A percentile compares a stretch with the other conserved stretches of the same genome.
Evolutionary conservation across 352 stramenopile species (phyloP).

Genomic region (Globisporangium mamillatum): DNA sequence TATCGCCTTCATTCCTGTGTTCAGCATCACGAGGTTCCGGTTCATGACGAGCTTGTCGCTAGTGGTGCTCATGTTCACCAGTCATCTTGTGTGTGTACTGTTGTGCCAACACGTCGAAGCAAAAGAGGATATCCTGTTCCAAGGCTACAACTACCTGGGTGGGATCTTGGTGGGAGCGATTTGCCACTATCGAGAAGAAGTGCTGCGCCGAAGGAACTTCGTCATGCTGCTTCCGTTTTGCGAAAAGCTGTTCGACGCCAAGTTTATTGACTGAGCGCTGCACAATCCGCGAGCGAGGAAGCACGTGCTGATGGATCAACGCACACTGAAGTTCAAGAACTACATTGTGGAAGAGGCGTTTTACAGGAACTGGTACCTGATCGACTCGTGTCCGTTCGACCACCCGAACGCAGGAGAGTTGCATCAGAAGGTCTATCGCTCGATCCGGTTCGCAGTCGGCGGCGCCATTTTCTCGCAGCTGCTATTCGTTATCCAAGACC

Average conservation of each 20-base stretch:
- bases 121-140: neutral
- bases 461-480: constrained; percentile 37
- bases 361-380: constrained; percentile 45
- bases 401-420: constrained; percentile 37
- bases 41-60: neutral
- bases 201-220: neutral
- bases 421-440: constrained; percentile 33
- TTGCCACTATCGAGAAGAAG: neutral
- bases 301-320: neutral
- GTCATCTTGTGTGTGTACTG: neutral
- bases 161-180: neutral
- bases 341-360: constrained; percentile 35
- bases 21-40: neutral
- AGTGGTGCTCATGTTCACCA: neutral
- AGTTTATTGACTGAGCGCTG: neutral
- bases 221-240: neutral
- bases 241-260: neutral
- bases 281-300: neutral
- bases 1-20: neutral
- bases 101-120: neutral
- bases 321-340: constrained; percentile 33
- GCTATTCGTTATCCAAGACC: constrained; percentile 39
- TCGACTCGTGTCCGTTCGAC: constrained; percentile 42
- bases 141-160: neutral
- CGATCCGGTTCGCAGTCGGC: constrained; percentile 35